Percentiles rank a stretch among this genome's conserved stretches.
Evolutionary conservation across 1,284 basidiomycete species (phyloP).

Genomic region (Cryptococcus sp.): DNA sequence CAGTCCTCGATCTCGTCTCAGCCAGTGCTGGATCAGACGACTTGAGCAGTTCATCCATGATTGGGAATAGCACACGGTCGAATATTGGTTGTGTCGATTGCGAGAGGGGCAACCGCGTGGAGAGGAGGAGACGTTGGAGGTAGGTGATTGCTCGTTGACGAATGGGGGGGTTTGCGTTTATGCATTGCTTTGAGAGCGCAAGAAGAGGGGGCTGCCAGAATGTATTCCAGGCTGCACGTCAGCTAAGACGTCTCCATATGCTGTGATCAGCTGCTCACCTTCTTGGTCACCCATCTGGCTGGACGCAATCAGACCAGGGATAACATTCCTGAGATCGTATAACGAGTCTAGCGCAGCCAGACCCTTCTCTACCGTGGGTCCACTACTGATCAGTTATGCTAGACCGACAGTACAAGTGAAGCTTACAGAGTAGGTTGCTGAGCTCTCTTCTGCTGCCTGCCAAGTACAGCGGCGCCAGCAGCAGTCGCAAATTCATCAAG

Average conservation of each 20-base stretch:
- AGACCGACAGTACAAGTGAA: not conserved
- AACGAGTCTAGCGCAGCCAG: conserved; percentile 76
- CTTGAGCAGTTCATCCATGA: conserved; percentile 86
- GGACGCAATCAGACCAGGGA: conserved; percentile 57
- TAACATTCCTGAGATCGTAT: conserved; percentile 63
- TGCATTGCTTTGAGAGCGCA: conserved; percentile 76
- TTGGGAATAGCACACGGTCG: conserved; percentile 83
- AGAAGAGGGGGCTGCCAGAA: conserved; percentile 75
- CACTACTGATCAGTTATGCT: conserved; percentile 50
- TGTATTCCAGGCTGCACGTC: conserved; percentile 66
- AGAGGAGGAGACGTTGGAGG: conserved; percentile 81
- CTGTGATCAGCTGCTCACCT: conserved; percentile 26
- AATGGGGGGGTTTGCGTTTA: conserved; percentile 77
- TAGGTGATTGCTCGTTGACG: conserved; percentile 78
- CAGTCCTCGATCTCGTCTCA: conserved; percentile 82
- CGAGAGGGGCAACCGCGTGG: conserved; percentile 60
- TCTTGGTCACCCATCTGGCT: conserved; percentile 35
- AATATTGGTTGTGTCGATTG: conserved; percentile 69
- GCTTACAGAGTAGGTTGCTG: conserved; percentile 37
- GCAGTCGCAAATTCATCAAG: conserved; percentile 81
- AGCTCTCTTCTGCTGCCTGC: conserved; percentile 49
- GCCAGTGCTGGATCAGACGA: conserved; percentile 83
- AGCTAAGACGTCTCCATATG: conserved; percentile 11
- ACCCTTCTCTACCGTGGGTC: conserved; percentile 72
- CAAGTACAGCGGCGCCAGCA: conserved; percentile 61